A percentile compares a stretch with the other conserved stretches of the same genome.
These are phyloP conservation scores for Phytophthora litchii DNA, from an alignment of 352 stramenopile species.

Conservation along the genomic window DNA sequence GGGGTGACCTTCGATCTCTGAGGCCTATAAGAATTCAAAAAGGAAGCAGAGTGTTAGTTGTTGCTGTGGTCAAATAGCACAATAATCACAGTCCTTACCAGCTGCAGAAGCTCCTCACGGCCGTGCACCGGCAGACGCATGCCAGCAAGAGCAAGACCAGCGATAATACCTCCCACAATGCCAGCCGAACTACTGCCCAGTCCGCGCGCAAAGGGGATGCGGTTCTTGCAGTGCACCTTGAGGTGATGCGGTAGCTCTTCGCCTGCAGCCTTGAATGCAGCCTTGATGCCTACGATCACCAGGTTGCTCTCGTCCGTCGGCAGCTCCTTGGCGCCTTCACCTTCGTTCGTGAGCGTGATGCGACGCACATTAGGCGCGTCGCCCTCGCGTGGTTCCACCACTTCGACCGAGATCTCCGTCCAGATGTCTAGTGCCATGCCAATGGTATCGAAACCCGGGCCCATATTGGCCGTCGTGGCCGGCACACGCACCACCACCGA, in stretches of 20 bases:
- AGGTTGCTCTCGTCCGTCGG: slow-evolving; percentile 92
- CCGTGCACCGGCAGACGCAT: slow-evolving; percentile 90
- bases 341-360: slow-evolving; percentile 97
- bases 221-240: slow-evolving; percentile 97
- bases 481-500: slow-evolving; percentile 98
- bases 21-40: slow-evolving; percentile 52
- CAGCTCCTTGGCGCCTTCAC: slow-evolving; percentile 95
- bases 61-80: not conserved
- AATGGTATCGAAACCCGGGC: slow-evolving; percentile 98
- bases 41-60: slow-evolving; percentile 7
- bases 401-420: slow-evolving; percentile 97
- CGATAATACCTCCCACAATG: slow-evolving; percentile 99
- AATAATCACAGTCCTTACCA: slow-evolving; percentile 47
- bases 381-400: slow-evolving; percentile 49
- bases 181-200: slow-evolving; percentile 97
- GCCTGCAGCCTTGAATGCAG: slow-evolving; percentile 94
- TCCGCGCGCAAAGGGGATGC: slow-evolving; percentile 97
- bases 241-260: slow-evolving; percentile 93
- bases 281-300: slow-evolving; percentile 93
- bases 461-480: slow-evolving; percentile 98
- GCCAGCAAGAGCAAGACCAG: slow-evolving; percentile 96
- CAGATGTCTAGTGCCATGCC: slow-evolving; percentile 99
- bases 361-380: slow-evolving; percentile 48
- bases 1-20: slow-evolving; percentile 98
- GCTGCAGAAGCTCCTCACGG: slow-evolving; percentile 96